Evolutionary conservation across 352 stramenopile genomes (phyloP).

Genomic region (Thalassiosira livingstoniorum): DNA sequence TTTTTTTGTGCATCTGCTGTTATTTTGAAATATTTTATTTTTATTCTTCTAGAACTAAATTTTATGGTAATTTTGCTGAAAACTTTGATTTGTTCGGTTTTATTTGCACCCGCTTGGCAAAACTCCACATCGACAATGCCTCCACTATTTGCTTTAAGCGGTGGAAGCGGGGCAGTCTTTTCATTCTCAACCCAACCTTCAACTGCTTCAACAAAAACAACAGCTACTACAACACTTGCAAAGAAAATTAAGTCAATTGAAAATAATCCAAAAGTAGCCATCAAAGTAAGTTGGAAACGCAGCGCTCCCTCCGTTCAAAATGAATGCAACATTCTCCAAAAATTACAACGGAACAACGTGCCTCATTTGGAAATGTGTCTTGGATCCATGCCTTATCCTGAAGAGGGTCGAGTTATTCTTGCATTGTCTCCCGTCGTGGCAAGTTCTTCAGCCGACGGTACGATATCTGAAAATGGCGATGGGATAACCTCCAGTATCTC

Average conservation of each 20-base stretch:
- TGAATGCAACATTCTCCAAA: slow-evolving; percentile 68
- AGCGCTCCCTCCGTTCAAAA: slow-evolving; percentile 67
- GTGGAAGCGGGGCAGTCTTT: slow-evolving; percentile 75
- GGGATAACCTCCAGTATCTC: slow-evolving; percentile 58
- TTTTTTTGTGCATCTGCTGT: too few species aligned
- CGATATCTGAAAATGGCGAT: too few species aligned
- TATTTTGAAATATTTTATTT: too few species aligned
- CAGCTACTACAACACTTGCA: not conserved
- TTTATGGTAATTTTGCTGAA: not conserved
- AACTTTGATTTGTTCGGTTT: slow-evolving; percentile 1
- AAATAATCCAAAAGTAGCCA: slow-evolving; percentile 40
- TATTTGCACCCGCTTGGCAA: not conserved
- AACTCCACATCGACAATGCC: too few species aligned
- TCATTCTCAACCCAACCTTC: slow-evolving; percentile 27
- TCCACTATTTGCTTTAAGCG: slow-evolving; percentile 44
- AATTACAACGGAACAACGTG: slow-evolving; percentile 51
- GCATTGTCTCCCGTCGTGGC: slow-evolving; percentile 58
- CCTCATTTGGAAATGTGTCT: slow-evolving; percentile 66
- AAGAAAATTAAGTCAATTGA: not conserved
- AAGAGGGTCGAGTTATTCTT: slow-evolving; percentile 66
- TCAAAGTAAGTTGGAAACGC: slow-evolving; percentile 77
- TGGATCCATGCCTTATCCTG: slow-evolving; percentile 47
- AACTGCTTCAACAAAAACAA: not conserved
- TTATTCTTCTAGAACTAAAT: too few species aligned
- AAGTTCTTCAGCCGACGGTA: not conserved